Conservation (phyloP, 495 filamentous ascomycete genomes). For the Umbilicaria muhlenbergii region DNA sequence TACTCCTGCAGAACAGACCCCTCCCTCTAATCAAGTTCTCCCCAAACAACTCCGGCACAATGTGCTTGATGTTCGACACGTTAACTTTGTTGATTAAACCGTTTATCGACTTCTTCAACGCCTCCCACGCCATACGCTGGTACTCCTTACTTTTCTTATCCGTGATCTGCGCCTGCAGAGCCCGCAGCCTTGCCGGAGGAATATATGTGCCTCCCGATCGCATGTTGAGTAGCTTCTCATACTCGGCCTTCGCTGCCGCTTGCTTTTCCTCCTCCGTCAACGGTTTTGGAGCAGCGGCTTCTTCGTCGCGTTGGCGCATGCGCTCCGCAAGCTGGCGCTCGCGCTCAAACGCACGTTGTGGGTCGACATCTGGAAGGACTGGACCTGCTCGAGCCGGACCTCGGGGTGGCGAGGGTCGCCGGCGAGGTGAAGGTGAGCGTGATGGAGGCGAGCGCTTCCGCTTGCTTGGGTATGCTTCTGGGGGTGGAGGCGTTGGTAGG, state of each 20-base stretch:
- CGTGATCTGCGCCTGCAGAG: conserved; percentile 90
- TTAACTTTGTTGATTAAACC: conserved; percentile 98
- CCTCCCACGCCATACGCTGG: conserved; percentile 98
- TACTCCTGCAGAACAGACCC: conserved; percentile 82
- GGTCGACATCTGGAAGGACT: conserved; percentile 33
- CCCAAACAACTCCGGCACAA: conserved; percentile 85
- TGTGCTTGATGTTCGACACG: conserved; percentile 90
- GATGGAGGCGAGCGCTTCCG: conserved; percentile 49
- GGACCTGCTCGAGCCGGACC: conserved; percentile 20
- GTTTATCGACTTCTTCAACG: conserved; percentile 96
- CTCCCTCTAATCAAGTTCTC: conserved; percentile 88
- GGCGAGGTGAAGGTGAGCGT: conserved; percentile 47
- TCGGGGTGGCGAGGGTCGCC: conserved; percentile 40
- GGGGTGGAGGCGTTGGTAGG: conserved; percentile 49
- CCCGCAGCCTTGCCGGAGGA: conserved; percentile 76
- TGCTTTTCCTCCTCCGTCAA: conserved; percentile 75
- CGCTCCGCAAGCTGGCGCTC: conserved; percentile 48
- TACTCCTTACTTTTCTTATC: conserved; percentile 94
- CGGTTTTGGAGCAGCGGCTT: conserved; percentile 35
- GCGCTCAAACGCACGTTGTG: conserved; percentile 41
- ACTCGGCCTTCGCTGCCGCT: conserved; percentile 70
- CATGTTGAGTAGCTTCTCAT: conserved; percentile 76
- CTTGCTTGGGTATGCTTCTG: conserved; percentile 30
- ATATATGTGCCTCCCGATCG: conserved; percentile 93
- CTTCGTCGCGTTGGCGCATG: conserved; percentile 36